phyloP scores from a whole-genome alignment of 2,329 filamentous ascomycete genomes.

The Rhytidhysteron rufulum region DNA sequence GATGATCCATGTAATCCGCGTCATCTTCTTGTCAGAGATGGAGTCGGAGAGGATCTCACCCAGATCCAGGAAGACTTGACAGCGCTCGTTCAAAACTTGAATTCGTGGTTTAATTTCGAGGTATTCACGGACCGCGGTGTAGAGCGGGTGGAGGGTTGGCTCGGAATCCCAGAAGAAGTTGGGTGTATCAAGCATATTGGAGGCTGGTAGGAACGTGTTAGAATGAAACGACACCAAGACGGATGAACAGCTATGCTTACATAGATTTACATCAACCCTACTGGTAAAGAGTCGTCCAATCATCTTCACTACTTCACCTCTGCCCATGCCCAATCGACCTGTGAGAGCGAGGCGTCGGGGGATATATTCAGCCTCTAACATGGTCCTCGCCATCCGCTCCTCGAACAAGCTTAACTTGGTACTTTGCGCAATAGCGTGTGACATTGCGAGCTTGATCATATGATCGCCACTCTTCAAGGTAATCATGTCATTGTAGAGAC shows the following conservation, averaged over 20 bases:
- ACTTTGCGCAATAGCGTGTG: conserved; percentile 94
- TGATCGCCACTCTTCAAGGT: conserved; percentile 91
- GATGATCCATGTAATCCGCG: conserved; percentile 94
- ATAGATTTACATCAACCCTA: conserved; percentile 94
- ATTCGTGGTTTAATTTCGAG: conserved; percentile 96
- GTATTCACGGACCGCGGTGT: conserved; percentile 91
- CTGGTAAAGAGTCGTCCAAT: conserved; percentile 88
- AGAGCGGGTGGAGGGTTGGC: conserved; percentile 89
- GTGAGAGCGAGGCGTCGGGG: conserved; percentile 85
- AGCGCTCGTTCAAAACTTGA: conserved; percentile 94
- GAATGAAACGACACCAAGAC: neutral
- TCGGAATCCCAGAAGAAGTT: conserved; percentile 99
- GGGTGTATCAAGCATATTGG: conserved; percentile 91
- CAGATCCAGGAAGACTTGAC: conserved; percentile 91
- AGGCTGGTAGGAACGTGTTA: conserved; percentile 54
- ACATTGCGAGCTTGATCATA: conserved; percentile 98
- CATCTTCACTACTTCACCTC: conserved; percentile 88
- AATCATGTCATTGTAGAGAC: conserved; percentile 99
- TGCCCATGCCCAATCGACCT: conserved; percentile 84
- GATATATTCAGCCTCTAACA: conserved; percentile 88
- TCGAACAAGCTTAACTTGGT: conserved; percentile 96
- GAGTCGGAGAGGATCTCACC: conserved; percentile 92
- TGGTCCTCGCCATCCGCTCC: conserved; percentile 90
- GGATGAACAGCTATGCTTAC: conserved; percentile 53
- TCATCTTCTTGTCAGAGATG: conserved; percentile 94